Percentiles rank a stretch among this genome's conserved stretches.
Evolutionary conservation across 2,329 filamentous ascomycete species (phyloP).

Genomic region (Calonectria fujianensis): DNA sequence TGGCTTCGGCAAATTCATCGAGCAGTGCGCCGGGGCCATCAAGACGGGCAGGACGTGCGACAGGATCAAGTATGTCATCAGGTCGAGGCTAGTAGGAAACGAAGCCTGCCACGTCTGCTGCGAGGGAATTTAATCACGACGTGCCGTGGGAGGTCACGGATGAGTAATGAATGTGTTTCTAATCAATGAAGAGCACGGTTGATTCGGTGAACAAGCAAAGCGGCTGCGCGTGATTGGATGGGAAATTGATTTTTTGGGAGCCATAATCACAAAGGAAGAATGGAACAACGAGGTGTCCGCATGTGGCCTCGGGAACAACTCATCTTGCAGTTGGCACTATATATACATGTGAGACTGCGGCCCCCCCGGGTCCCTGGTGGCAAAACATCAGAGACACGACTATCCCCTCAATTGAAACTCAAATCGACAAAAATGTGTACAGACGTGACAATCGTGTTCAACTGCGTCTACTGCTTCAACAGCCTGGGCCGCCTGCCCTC

Average conservation of each 20-base stretch:
- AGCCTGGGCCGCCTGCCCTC: neutral
- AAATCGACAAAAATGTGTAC: neutral
- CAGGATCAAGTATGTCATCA: conserved; percentile 8
- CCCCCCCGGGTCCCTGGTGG: neutral
- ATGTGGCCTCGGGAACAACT: neutral
- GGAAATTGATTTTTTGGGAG: accelerated
- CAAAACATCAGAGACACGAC: neutral
- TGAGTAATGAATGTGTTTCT: neutral
- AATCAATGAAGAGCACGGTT: neutral
- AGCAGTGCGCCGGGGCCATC: conserved; percentile 17
- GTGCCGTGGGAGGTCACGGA: neutral
- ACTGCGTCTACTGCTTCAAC: neutral
- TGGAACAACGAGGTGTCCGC: neutral
- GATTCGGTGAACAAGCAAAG: neutral
- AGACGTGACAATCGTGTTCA: neutral
- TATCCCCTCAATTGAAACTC: neutral
- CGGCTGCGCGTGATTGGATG: neutral
- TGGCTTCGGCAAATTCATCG: conserved; percentile 30
- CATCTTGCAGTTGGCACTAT: neutral
- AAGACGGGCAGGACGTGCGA: neutral
- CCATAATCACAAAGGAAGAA: neutral
- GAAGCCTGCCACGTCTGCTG: conserved; percentile 28
- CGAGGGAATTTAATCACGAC: neutral
- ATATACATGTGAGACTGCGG: neutral
- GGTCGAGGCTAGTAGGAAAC: conserved; percentile 3